Base-by-base conservation (phyloP, 345 rosid species). In the Acer yangbiense region DNA sequence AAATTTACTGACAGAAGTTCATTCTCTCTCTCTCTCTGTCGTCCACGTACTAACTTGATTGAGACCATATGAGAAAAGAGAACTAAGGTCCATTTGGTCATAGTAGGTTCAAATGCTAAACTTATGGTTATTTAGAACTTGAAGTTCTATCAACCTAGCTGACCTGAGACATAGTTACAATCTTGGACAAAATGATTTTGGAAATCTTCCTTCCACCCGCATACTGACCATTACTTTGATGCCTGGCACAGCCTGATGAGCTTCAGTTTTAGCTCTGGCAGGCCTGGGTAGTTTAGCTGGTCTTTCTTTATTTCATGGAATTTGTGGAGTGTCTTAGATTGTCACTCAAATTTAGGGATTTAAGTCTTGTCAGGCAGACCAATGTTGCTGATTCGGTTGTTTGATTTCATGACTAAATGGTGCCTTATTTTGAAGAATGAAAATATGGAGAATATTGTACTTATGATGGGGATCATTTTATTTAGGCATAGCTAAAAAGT, bases 91-190 rank as follows among this genome's bases (percentile, higher is more conserved):
- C 63, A 58, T 58, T 58, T 18, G 3, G 11, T 58, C 23, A 1
- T 58, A 58, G 63, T n/a, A 58, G 63, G 63, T 20, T 57, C 62
- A 57, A 17, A 10, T 58, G 23, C 63, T 7, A 58, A 41, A 14
- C 20, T 61, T 18, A 29, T 11, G 52, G 44, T 13, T 41, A 20
- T 41, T 11, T 10, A 9, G 12, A 97, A 90, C 25, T 23, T 23
- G 25, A 60, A 21, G n/a, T 57, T 72, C 65, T 39, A 60, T 21
- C 39, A 50, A 21, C 13, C 27, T 25, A 11, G 23, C 27, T 60
- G 14, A 60, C 55, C 52, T 60, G 55, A 39, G 17, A 48, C 35
- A n/a, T 18, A 60, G 23, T 20, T n/a, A 18, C 64, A 60, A 0
- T n/a, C 27, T 60, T 60, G 64, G 64, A 60, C 27, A 18, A 60